Base-by-base conservation (phyloP, 192 early-diverging fungal genomes). In the Dimargaris xerosporica region DNA sequence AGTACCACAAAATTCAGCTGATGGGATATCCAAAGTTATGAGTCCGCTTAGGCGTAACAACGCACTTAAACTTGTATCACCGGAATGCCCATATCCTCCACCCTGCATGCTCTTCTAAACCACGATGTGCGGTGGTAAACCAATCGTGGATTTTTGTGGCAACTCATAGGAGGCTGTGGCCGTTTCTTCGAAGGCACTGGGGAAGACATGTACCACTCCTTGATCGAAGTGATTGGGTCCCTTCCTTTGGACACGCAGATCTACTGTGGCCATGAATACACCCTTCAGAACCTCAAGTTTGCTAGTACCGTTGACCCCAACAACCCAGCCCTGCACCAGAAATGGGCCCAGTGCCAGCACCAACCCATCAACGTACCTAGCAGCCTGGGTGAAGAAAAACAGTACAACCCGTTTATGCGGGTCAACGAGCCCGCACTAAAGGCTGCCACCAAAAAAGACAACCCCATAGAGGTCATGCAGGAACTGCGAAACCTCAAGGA, bases 211-310 rank as follows among this genome's bases (percentile, higher is more conserved):
- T 71, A 90, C 72, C 71, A 81, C 39, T 86, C 85, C 12, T 77
- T 98, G 28, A 75, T 78, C 55, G 74, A 75, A 0, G 80, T 75
- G 29, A 71, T 98, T 17, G 88, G 75, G 0, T 54, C 60, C 0
- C 74, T 98, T 19, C 92, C 90, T 0, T 64, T 75, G 13, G 85
- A 90, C 39, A 97, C 94, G 0, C 72, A 80, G 59, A 90, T 97
- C 9, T 97, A 86, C 58, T 91, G 86, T 68, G 91, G 93, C 1
- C 93, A 98, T 66, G 94, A 98, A 70, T 98, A 98, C 63, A 98
- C 93, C 3, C 63, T 64, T 7, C 66, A 75, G 13, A 86, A 90
- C 63, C 69, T 85, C 16, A 64, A 78, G 62, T 96, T 96, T 79
- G 91, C 92, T 0, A 66, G 67, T 6, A 72, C 75, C 11, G 76